phyloP scores from a whole-genome alignment of 2,329 filamentous ascomycete genomes.

The Nemania diffusa region DNA sequence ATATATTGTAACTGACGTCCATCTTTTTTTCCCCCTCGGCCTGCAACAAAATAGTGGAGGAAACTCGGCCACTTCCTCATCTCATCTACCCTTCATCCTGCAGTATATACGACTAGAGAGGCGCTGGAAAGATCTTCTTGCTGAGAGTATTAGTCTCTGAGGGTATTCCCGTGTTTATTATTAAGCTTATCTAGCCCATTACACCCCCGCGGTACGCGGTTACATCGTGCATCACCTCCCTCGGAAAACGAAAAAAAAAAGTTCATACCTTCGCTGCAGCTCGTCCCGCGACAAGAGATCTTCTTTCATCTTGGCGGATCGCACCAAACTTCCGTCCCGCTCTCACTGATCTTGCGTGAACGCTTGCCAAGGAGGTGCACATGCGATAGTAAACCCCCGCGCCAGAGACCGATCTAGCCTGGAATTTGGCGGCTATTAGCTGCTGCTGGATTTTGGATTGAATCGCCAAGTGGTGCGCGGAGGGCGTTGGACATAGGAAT shows the following conservation, averaged over 20 bases:
- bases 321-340: not conserved
- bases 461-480: slow-evolving; percentile 21
- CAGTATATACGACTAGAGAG: slow-evolving; percentile 19
- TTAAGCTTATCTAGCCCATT: slow-evolving; percentile 11
- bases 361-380: slow-evolving; percentile 12
- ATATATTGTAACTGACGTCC: slow-evolving; percentile 39
- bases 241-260: slow-evolving; percentile 8
- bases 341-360: not conserved
- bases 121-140: not conserved
- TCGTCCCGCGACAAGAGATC: slow-evolving; percentile 4
- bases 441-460: slow-evolving; percentile 31
- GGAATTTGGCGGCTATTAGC: slow-evolving; percentile 10
- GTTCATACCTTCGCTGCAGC: not conserved
- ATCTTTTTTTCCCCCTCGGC: slow-evolving; percentile 32
- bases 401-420: slow-evolving; percentile 17
- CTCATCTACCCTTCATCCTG: not conserved
- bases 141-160: not conserved
- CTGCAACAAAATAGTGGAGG: slow-evolving; percentile 17
- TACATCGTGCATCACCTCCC: slow-evolving; percentile 25
- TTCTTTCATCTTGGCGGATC: slow-evolving; percentile 7
- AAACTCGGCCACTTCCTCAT: slow-evolving; percentile 7
- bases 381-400: slow-evolving; percentile 21
- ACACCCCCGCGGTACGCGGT: slow-evolving; percentile 23
- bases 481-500: slow-evolving; percentile 32
- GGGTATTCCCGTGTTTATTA: not conserved